Base-by-base conservation (phyloP, 352 stramenopile genomes). In the Phytophthora vignae region DNA sequence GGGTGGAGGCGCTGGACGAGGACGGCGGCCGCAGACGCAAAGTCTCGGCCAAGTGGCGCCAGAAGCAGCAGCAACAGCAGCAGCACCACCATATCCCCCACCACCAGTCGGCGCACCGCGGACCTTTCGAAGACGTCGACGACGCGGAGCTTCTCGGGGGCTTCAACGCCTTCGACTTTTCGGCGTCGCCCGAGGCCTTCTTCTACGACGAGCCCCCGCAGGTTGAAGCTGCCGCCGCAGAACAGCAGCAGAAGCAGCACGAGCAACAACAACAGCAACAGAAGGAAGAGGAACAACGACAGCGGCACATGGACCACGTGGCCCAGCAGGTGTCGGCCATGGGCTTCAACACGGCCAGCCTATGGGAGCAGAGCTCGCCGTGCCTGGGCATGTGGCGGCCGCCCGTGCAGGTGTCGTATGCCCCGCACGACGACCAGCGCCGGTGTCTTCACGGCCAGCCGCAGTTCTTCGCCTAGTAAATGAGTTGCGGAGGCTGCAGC, bases 121-220 rank as follows among this genome's bases (percentile, higher is more conserved):
- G 40, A 9, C 40, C 40, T 15, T 48, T 48, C 40, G 60, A 69
- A 3, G 67, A 73, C n/a, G 54, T 48, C 40, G 40, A 48, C 14
- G 38, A 53, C n/a, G 50, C 59, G 17, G 68, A 65, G 56, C 50
- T 66, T 56, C 66, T 62, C 29, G 44, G 60, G 12, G 46, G 50
- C 3, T 75, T 83, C 27, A 79, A 83, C 59, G 76, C 81, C 11
- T 86, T 88, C 49, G 71, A 84, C 71, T 83, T 80, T 40, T 59
- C 54, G 9, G 36, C 62, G 49, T 79, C 74, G 8, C 74, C 71
- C 14, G 71, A 86, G 55, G 60, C 64, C 25, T 85, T 40, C 33
- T 14, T 15, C 33, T 1, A 64, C n/a, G 62, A 67, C 2, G 49
- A 29, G 11, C 40, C 40, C 14, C 14, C 3, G 40, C 40, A 48